Evolutionary conservation across 2,329 filamentous ascomycete species (phyloP).

Genomic region (Fusarium sarcochroum): DNA sequence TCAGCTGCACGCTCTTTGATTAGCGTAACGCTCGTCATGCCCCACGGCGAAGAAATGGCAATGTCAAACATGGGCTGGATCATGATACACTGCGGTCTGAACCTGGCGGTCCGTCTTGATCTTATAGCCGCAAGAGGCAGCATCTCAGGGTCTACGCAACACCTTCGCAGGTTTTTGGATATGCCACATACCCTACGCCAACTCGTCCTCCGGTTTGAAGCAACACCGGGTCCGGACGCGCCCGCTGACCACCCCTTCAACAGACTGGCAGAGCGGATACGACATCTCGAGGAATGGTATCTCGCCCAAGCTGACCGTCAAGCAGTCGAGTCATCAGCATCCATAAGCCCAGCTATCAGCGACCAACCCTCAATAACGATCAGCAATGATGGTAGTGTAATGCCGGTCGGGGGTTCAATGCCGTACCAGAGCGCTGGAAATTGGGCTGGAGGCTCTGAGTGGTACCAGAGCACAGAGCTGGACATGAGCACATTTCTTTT

Average conservation of each 20-base stretch:
- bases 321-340: background rate
- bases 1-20: conserved; percentile 46
- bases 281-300: conserved; percentile 41
- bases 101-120: conserved; percentile 49
- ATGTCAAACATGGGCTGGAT: conserved; percentile 53
- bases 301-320: conserved; percentile 1
- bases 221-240: conserved; percentile 15
- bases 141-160: conserved; percentile 38
- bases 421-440: background rate
- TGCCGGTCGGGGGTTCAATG: background rate
- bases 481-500: conserved; percentile 37
- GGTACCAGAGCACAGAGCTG: conserved; percentile 19
- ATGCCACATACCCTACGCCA: conserved; percentile 49
- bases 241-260: conserved; percentile 42
- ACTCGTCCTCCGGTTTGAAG: conserved; percentile 46
- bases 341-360: background rate
- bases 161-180: conserved; percentile 48
- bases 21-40: conserved; percentile 42
- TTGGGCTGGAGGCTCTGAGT: conserved; percentile 13
- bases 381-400: background rate
- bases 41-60: conserved; percentile 44
- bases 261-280: conserved; percentile 34
- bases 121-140: conserved; percentile 42
- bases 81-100: conserved; percentile 50
- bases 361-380: background rate